Base-by-base conservation (phyloP, 352 stramenopile species). In the Phytophthora citricola region DNA sequence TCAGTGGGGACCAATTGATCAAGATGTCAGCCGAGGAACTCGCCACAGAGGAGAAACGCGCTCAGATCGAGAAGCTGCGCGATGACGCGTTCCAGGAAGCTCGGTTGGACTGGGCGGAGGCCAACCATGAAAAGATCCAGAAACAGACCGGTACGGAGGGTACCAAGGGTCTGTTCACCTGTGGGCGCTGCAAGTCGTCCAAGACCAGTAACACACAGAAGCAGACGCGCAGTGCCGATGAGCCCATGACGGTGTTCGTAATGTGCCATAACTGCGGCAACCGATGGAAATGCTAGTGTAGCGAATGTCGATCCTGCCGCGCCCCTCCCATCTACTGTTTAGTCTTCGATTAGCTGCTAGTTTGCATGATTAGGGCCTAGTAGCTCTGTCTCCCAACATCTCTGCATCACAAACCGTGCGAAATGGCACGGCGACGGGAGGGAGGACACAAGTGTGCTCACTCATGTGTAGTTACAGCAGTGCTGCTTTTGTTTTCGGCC, bases 141-240 rank as follows among this genome's bases (percentile, higher is more conserved):
- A 94, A 97, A 63, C 85, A 95, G 72, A 95, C 84, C 34, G 91
- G 91, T 31, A 76, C 71, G 1, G 76, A 85, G 60, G 72, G 91
- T 59, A 80, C 77, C 49, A 92, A 92, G 69, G 87, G 87, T 10
- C 71, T 96, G 38, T 96, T 95, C 65, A 93, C 87, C 61, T 99
- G 96, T 73, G 90, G 92, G 57, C 83, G 93, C 63, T 99, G 97
- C 81, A 98, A 98, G 71, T 98, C 88, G 39, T 91, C 86, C 52
- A 98, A 98, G 73, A 99, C 95, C 29, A 98, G 91, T 60, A 98
- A 98, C 82, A 98, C 93, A 65, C 94, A 99, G 80, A 99, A 99
- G 71, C 97, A 99, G 81, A 99, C 97, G 31, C 91, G 96, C 66
- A 98, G 91, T 85, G 97, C 97, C 22, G 96, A 99, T 95, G 97